phyloP scores from a whole-genome alignment of 2,329 filamentous ascomycete species.

The Fusarium guadeloupense region DNA sequence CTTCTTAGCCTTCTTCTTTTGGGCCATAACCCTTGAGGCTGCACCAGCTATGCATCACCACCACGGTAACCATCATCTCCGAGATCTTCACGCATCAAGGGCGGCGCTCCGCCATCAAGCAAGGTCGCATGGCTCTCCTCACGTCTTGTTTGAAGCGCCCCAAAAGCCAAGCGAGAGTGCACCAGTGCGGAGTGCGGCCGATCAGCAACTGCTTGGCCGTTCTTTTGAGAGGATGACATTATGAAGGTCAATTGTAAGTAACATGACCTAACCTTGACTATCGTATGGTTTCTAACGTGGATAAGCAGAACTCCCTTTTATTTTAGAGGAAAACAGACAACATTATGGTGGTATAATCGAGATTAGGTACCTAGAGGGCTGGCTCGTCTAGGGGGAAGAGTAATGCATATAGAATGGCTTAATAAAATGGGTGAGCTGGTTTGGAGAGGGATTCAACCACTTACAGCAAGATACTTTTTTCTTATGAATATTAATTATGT shows the following conservation, averaged over 20 bases:
- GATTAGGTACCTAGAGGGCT: slow-evolving; percentile 6
- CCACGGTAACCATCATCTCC: slow-evolving; percentile 31
- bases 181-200: background rate
- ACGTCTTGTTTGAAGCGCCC: slow-evolving; percentile 13
- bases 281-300: background rate
- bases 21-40: slow-evolving; percentile 38
- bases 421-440: background rate
- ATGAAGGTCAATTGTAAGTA: background rate
- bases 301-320: too few species aligned
- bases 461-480: background rate
- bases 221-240: slow-evolving; percentile 8
- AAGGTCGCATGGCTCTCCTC: slow-evolving; percentile 9
- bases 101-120: slow-evolving; percentile 44
- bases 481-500: background rate
- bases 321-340: too few species aligned
- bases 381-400: slow-evolving; percentile 5
- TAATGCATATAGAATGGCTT: background rate
- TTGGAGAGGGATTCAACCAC: background rate
- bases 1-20: slow-evolving; percentile 34
- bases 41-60: slow-evolving; percentile 39
- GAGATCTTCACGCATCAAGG: slow-evolving; percentile 44
- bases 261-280: background rate
- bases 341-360: background rate
- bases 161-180: slow-evolving; percentile 21
- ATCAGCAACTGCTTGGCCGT: background rate